Conservation (phyloP, 306 rosid genomes). For the Cicer arietinum region DNA sequence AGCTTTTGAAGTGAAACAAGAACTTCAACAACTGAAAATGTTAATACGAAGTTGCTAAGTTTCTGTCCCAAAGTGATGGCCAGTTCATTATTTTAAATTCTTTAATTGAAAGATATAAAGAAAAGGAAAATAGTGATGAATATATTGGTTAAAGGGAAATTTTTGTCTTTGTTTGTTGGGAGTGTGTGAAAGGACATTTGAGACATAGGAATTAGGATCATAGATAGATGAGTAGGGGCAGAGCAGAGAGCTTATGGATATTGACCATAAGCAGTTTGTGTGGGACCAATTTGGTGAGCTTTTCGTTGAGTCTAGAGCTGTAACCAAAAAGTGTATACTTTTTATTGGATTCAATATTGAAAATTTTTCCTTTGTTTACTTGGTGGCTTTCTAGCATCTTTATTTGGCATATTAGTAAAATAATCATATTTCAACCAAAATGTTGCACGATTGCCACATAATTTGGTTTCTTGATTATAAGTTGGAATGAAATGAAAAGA, state of each 20-base stretch:
- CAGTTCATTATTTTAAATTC: background rate
- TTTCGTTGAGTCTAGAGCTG: background rate
- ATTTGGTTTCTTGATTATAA: too few relatives aligned
- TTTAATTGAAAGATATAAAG: too few relatives aligned
- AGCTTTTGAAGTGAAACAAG: slow-evolving; percentile 15
- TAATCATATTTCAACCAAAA: background rate
- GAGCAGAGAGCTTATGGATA: background rate
- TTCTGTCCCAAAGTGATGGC: background rate
- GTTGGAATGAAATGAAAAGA: too few relatives aligned
- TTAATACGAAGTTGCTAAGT: background rate
- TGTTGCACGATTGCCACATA: too few relatives aligned
- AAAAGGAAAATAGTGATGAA: background rate
- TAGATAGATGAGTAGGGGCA: slow-evolving; percentile 3
- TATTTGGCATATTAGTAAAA: background rate
- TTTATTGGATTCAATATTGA: background rate
- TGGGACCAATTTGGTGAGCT: slow-evolving; percentile 6
- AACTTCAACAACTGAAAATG: background rate
- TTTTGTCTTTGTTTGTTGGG: background rate
- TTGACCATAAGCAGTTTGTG: background rate
- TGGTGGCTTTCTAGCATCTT: background rate
- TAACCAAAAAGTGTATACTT: background rate
- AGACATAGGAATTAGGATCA: slow-evolving; percentile 12
- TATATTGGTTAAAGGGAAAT: slow-evolving; percentile 2
- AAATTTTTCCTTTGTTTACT: background rate
- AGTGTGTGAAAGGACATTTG: background rate